These are phyloP conservation scores for Choanephora cucurbitarum DNA, from an alignment of 371 early-diverging fungal species.

Conservation along the genomic window DNA sequence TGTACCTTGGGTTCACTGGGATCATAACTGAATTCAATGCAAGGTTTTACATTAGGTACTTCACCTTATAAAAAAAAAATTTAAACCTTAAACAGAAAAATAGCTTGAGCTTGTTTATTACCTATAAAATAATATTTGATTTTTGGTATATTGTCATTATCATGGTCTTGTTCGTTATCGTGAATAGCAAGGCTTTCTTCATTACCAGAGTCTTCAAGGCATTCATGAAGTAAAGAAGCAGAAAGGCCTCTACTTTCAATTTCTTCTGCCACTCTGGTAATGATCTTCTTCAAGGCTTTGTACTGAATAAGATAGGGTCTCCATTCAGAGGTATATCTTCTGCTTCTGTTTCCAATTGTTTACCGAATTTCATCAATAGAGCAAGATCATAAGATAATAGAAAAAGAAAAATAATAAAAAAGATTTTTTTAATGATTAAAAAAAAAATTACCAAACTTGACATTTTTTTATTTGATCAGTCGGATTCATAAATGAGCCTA, in stretches of 20 bases:
- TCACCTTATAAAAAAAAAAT: slow-evolving; percentile 27
- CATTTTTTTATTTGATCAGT: slow-evolving; percentile 43
- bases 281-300: slow-evolving; percentile 64
- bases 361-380: slow-evolving; percentile 72
- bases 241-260: slow-evolving; percentile 62
- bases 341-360: slow-evolving; percentile 66
- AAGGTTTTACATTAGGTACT: slow-evolving; percentile 44
- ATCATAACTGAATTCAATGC: slow-evolving; percentile 46
- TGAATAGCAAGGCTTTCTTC: not conserved
- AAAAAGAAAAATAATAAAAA: slow-evolving; percentile 2
- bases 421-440: no score
- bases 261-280: slow-evolving; percentile 68
- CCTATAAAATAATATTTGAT: slow-evolving; percentile 61
- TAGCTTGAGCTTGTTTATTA: slow-evolving; percentile 6
- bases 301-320: slow-evolving; percentile 71
- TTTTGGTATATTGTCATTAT: slow-evolving; percentile 27
- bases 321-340: slow-evolving; percentile 68
- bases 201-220: not conserved
- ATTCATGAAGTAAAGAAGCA: slow-evolving; percentile 38
- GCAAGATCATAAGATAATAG: not conserved
- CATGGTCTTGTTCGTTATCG: not conserved
- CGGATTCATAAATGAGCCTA: slow-evolving; percentile 60
- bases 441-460: slow-evolving; percentile 50
- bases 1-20: slow-evolving; percentile 25
- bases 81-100: no score